Percentiles rank a stretch among this genome's conserved stretches.
Evolutionary conservation across 331 rosid species (phyloP).

Genomic region (Rosa hybrid): DNA sequence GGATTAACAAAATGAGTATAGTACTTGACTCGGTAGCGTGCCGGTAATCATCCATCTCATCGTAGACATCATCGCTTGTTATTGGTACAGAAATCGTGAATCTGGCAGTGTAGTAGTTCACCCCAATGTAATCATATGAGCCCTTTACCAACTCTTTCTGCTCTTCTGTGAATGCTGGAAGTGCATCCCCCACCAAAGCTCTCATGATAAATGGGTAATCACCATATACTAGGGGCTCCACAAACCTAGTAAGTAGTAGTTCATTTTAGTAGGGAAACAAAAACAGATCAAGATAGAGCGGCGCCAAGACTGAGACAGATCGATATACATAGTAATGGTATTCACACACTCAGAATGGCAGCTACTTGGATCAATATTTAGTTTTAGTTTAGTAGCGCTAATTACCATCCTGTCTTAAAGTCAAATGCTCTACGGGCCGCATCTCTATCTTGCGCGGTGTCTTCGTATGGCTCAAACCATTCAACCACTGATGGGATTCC

Average conservation of each 20-base stretch:
- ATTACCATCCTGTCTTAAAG: constrained; percentile 8
- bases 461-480: constrained; percentile 14
- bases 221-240: constrained; percentile 17
- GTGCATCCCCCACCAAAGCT: constrained; percentile 12
- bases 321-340: neutral
- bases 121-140: constrained; percentile 5
- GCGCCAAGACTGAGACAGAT: neutral
- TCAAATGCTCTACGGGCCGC: constrained; percentile 3
- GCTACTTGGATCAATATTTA: neutral
- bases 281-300: neutral
- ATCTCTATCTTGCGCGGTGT: neutral
- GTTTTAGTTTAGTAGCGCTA: neutral
- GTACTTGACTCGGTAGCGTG: neutral
- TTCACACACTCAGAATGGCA: no score
- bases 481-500: neutral
- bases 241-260: neutral
- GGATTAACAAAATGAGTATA: neutral
- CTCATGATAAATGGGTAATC: constrained; percentile 14
- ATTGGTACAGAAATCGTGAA: neutral
- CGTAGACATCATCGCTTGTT: neutral
- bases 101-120: constrained; percentile 13
- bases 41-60: neutral
- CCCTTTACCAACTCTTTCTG: constrained; percentile 15
- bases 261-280: neutral
- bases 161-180: constrained; percentile 14